These are phyloP conservation scores for Aciculoconidium aculeatum DNA, from an alignment of 805 yeast species.

Conservation along the genomic window DNA sequence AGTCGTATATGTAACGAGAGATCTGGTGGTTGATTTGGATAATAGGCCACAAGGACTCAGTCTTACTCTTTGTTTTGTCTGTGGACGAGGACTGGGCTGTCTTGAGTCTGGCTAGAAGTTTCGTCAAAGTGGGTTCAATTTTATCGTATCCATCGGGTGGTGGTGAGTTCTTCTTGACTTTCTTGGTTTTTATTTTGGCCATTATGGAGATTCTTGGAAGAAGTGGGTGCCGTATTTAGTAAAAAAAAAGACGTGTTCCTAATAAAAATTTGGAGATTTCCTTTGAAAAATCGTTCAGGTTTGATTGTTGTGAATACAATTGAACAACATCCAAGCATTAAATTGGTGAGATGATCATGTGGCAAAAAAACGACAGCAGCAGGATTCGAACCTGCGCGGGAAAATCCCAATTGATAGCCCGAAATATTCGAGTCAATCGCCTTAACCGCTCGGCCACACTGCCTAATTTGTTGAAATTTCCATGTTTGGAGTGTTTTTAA, in stretches of 20 bases:
- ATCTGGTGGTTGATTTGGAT: conserved; percentile 66
- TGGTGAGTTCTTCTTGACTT: conserved; percentile 9
- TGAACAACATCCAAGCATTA: too few relatives aligned
- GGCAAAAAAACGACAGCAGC: conserved; percentile 10
- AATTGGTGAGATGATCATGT: not conserved
- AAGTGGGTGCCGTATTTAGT: too few relatives aligned
- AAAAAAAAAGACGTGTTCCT: too few relatives aligned
- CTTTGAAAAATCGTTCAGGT: too few relatives aligned
- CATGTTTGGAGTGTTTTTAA: too few relatives aligned
- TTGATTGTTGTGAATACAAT: too few relatives aligned
- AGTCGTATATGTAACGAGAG: conserved; percentile 67
- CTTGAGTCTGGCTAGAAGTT: conserved; percentile 54
- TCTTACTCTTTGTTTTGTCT: conserved; percentile 40
- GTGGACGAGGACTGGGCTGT: conserved; percentile 30
- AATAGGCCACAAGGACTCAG: conserved; percentile 63
- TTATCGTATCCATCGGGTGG: conserved; percentile 75
- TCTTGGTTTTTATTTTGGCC: conserved; percentile 9
- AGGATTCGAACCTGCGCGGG: conserved; percentile 16
- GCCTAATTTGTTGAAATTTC: too few relatives aligned
- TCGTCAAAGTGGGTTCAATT: conserved; percentile 58
- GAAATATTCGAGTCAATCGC: conserved; percentile 12
- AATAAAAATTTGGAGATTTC: too few relatives aligned
- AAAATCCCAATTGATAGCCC: conserved; percentile 12
- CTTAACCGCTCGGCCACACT: conserved; percentile 12
- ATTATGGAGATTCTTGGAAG: conserved; percentile 2